These are phyloP conservation scores for Hortiboletus flavorubellus DNA, from an alignment of 768 basidiomycete species.

Conservation along the genomic window DNA sequence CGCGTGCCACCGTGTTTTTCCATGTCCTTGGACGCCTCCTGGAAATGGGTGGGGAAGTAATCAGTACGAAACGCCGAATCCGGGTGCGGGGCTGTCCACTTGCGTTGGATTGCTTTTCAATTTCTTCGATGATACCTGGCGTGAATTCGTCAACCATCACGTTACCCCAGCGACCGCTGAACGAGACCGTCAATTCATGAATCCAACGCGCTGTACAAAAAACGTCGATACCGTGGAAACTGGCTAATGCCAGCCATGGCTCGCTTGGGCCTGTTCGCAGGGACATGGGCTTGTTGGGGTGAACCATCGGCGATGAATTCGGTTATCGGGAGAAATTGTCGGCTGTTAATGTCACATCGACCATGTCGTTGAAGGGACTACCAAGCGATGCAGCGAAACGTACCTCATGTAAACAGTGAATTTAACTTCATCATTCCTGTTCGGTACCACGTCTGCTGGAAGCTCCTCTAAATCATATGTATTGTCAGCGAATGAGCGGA, in stretches of 20 bases:
- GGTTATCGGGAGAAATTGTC: neutral
- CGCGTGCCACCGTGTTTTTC: neutral
- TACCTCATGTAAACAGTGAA: neutral
- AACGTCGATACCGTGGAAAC: slow-evolving; percentile 4
- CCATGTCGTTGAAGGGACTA: neutral
- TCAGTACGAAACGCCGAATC: neutral
- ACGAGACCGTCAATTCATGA: neutral
- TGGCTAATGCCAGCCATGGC: neutral
- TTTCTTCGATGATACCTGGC: slow-evolving; percentile 3
- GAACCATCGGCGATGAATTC: neutral
- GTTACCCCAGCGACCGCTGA: slow-evolving; percentile 13
- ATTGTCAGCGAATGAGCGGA: neutral
- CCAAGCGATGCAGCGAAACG: neutral
- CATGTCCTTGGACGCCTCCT: slow-evolving; percentile 4
- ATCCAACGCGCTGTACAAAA: neutral
- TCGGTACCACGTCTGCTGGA: neutral
- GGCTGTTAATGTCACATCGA: neutral
- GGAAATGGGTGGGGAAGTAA: neutral
- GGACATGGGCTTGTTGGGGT: neutral
- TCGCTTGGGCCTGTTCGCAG: neutral
- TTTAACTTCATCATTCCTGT: neutral
- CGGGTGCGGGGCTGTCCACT: neutral
- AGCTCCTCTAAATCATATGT: neutral
- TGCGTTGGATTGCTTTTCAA: neutral
- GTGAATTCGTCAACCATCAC: slow-evolving; percentile 13